phyloP scores from a whole-genome alignment of 306 rosid genomes.

The Lupinus albus region DNA sequence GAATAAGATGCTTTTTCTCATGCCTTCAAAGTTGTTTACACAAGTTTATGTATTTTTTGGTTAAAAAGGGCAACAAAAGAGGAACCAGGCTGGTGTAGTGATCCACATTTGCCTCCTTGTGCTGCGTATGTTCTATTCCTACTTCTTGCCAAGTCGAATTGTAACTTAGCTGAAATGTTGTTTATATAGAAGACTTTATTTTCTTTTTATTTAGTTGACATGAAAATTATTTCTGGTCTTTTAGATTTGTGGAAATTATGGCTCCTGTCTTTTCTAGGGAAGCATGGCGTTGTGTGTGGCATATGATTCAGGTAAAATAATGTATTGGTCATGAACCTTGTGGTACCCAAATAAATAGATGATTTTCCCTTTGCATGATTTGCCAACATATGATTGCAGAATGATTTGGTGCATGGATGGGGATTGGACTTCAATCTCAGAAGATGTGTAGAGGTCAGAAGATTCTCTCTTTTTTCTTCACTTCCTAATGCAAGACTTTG shows the following conservation, averaged over 20 bases:
- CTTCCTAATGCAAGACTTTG: not conserved
- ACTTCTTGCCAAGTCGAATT: conserved; percentile 34
- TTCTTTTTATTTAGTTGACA: conserved; percentile 29
- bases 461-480: conserved; percentile 17
- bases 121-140: conserved; percentile 77
- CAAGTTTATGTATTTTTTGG: conserved; percentile 37
- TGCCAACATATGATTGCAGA: conserved; percentile 55
- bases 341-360: not conserved
- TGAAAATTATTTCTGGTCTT: conserved; percentile 35
- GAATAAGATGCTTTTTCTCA: conserved; percentile 30
- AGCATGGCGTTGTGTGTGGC: conserved; percentile 99
- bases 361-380: conserved; percentile 23
- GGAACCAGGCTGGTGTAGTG: conserved; percentile 95
- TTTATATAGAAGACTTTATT: not conserved
- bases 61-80: conserved; percentile 71
- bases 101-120: conserved; percentile 96
- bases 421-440: conserved; percentile 97
- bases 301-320: conserved; percentile 80
- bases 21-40: conserved; percentile 34
- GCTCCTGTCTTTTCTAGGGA: conserved; percentile 92
- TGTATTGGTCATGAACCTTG: conserved; percentile 20
- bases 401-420: conserved; percentile 99
- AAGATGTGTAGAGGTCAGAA: conserved; percentile 90
- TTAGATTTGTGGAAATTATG: conserved; percentile 97
- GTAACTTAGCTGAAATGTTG: conserved; percentile 22